phyloP scores from a whole-genome alignment of 306 rosid genomes.

The Cercis canadensis region DNA sequence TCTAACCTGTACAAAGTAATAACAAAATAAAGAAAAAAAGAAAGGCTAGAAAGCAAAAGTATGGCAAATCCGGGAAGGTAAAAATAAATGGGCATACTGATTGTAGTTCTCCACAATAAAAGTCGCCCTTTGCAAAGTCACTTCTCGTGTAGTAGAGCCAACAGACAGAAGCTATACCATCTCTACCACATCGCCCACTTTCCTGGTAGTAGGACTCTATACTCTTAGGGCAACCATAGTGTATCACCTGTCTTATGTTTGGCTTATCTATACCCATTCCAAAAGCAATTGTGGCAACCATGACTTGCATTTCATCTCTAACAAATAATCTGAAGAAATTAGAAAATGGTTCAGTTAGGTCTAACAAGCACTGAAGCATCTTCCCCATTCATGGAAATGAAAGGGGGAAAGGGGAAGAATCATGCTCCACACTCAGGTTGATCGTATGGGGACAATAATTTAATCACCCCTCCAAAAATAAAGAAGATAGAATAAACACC shows the following conservation, averaged over 20 bases:
- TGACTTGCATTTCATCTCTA: conserved; percentile 77
- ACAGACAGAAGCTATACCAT: conserved; percentile 89
- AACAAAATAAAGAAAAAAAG: neutral
- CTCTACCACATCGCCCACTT: conserved; percentile 96
- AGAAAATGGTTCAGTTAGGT: conserved; percentile 30
- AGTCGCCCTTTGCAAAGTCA: conserved; percentile 71
- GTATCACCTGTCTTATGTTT: conserved; percentile 86
- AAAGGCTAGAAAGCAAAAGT: neutral
- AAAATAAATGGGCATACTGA: conserved; percentile 52
- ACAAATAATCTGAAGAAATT: conserved; percentile 69
- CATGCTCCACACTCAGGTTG: conserved; percentile 28
- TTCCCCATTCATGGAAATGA: conserved; percentile 21
- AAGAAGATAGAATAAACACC: conserved; percentile 50
- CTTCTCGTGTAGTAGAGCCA: conserved; percentile 93
- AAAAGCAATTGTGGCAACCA: conserved; percentile 96
- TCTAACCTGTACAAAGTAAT: neutral
- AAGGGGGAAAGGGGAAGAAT: conserved; percentile 21
- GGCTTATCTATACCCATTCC: conserved; percentile 99
- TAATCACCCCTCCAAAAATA: conserved; percentile 35
- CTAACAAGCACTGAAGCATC: conserved; percentile 23
- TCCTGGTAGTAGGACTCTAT: conserved; percentile 90
- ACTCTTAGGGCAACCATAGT: conserved; percentile 94
- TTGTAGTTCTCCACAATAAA: conserved; percentile 66
- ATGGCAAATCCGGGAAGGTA: neutral
- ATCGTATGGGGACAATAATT: conserved; percentile 24